Percentiles rank a stretch among this genome's conserved stretches.
phyloP scores from a whole-genome alignment of 345 rosid genomes.

The Salix udensis region DNA sequence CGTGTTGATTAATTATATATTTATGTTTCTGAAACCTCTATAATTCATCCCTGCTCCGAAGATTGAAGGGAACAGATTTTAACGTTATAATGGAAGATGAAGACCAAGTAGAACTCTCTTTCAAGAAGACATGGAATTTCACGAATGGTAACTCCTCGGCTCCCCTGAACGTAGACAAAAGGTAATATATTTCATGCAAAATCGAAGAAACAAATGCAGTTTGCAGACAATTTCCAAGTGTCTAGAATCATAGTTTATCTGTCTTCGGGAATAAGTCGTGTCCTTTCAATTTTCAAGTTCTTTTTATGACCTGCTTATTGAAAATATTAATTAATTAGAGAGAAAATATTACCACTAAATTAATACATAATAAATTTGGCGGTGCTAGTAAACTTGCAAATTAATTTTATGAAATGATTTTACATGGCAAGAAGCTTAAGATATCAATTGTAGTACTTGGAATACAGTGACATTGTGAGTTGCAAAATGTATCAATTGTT shows the following conservation, averaged over 20 bases:
- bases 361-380: too few species aligned
- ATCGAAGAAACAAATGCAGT: background rate
- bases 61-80: conserved; percentile 48
- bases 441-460: too few species aligned
- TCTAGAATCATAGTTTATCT: background rate
- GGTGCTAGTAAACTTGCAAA: too few species aligned
- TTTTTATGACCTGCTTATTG: too few species aligned
- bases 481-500: background rate
- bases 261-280: too few species aligned
- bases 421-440: too few species aligned
- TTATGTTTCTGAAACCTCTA: background rate
- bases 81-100: conserved; percentile 43
- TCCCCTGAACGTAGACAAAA: conserved; percentile 78
- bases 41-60: conserved; percentile 15
- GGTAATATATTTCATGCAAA: conserved; percentile 26
- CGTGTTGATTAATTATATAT: too few species aligned
- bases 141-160: conserved; percentile 23
- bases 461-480: too few species aligned
- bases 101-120: conserved; percentile 66
- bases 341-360: too few species aligned
- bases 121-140: conserved; percentile 46
- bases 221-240: background rate
- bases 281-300: too few species aligned
- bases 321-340: too few species aligned
- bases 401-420: too few species aligned